These are phyloP conservation scores for Porodaedalea pini DNA, from an alignment of 1,284 basidiomycete genomes.

Conservation along the genomic window DNA sequence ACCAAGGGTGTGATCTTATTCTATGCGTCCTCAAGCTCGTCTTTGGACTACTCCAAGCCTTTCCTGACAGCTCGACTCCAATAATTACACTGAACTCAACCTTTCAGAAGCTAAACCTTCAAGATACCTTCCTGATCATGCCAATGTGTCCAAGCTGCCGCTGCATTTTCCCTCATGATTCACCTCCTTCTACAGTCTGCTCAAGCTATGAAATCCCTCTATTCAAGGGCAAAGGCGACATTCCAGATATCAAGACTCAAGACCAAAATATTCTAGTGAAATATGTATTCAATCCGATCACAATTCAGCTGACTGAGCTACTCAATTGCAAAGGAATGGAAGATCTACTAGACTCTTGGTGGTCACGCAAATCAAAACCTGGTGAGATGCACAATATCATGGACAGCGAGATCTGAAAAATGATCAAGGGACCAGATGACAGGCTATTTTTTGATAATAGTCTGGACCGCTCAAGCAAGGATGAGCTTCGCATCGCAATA, in stretches of 20 bases:
- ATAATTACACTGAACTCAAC: too few species aligned
- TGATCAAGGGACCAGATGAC: slow-evolving; percentile 17
- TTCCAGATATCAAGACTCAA: not conserved
- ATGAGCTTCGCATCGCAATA: slow-evolving; percentile 19
- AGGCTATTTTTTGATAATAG: slow-evolving; percentile 17
- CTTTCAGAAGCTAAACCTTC: too few species aligned
- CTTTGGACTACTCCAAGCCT: not conserved
- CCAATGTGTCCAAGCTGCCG: too few species aligned
- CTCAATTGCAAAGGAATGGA: slow-evolving; percentile 9
- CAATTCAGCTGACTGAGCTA: slow-evolving; percentile 5
- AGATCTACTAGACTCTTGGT: slow-evolving; percentile 10
- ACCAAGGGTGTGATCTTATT: not conserved
- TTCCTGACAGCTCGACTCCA: not conserved
- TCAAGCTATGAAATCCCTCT: too few species aligned
- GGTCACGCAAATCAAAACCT: not conserved
- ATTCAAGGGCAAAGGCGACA: not conserved
- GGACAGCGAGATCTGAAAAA: slow-evolving; percentile 20
- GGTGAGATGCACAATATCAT: not conserved
- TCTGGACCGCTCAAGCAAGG: not conserved
- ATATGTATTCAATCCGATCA: not conserved
- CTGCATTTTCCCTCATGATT: too few species aligned
- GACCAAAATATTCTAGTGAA: not conserved
- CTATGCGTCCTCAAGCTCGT: not conserved
- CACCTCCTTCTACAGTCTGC: too few species aligned
- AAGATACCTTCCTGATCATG: too few species aligned